Evolutionary conservation across 441 rosid species (phyloP).

Genomic region (Erodium texanum): DNA sequence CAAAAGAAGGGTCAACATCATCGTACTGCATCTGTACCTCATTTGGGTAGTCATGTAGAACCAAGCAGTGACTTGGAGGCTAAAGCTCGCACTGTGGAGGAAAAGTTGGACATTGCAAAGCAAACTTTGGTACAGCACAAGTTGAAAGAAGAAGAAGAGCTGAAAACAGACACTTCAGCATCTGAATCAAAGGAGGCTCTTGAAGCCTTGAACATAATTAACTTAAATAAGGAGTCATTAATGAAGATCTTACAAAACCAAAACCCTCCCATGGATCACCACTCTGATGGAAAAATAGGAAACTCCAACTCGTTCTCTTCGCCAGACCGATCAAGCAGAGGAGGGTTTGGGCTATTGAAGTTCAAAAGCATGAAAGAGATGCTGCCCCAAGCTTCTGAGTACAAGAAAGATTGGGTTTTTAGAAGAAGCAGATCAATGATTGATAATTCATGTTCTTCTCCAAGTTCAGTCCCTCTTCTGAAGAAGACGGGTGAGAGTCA

Average conservation of each 20-base stretch:
- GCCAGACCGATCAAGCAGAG: constrained; percentile 19
- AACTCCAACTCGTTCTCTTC: constrained; percentile 45
- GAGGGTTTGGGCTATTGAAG: constrained; percentile 13
- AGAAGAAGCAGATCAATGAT: constrained; percentile 25
- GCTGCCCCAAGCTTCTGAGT: constrained; percentile 24
- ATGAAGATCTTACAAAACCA: constrained; percentile 42
- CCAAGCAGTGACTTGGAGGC: constrained; percentile 14
- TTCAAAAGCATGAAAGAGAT: constrained; percentile 18
- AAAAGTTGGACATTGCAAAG: constrained; percentile 18
- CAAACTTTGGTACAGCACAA: constrained; percentile 29
- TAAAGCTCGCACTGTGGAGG: background rate
- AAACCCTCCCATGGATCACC: constrained; percentile 41
- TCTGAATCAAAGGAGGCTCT: constrained; percentile 35
- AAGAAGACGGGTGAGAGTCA: constrained; percentile 33
- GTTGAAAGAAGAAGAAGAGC: constrained; percentile 11
- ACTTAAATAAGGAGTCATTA: constrained; percentile 48
- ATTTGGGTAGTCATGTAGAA: background rate
- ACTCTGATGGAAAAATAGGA: constrained; percentile 16
- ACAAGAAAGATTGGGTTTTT: constrained; percentile 28
- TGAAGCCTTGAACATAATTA: constrained; percentile 47
- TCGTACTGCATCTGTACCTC: background rate
- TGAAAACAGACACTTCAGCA: background rate
- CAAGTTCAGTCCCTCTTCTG: constrained; percentile 22
- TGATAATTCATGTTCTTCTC: constrained; percentile 16
- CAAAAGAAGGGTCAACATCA: too few relatives aligned